Conservation (phyloP, 2,329 filamentous ascomycete species). For the Diaporthe longicolla region DNA sequence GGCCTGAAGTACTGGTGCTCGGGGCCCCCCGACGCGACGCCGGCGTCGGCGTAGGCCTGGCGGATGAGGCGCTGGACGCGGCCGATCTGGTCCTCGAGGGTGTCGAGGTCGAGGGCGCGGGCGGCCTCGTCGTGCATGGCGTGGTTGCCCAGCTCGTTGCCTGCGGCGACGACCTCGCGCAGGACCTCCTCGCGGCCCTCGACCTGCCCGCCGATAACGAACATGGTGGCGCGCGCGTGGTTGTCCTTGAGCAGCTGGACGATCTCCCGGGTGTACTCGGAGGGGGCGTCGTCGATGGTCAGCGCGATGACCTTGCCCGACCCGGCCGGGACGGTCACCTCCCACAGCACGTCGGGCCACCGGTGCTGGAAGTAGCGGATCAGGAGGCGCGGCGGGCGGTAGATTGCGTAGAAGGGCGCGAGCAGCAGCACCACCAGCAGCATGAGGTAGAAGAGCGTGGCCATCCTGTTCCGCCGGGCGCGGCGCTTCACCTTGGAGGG, state of each 20-base stretch:
- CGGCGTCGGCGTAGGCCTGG: slow-evolving; percentile 67
- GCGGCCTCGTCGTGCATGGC: slow-evolving; percentile 90
- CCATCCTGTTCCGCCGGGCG: slow-evolving; percentile 71
- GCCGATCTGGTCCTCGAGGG: slow-evolving; percentile 74
- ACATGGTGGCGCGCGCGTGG: slow-evolving; percentile 85
- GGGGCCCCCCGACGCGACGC: slow-evolving; percentile 52
- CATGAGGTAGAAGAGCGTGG: slow-evolving; percentile 63
- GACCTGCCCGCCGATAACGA: slow-evolving; percentile 87
- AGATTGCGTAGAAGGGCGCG: slow-evolving; percentile 75
- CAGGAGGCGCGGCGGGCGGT: slow-evolving; percentile 82
- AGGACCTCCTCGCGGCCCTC: slow-evolving; percentile 65
- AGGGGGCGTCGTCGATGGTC: slow-evolving; percentile 90
- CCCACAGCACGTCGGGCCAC: slow-evolving; percentile 86
- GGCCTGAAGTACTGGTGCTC: slow-evolving; percentile 82
- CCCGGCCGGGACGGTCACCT: slow-evolving; percentile 63
- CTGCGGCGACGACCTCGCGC: slow-evolving; percentile 69
- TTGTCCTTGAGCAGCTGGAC: slow-evolving; percentile 75
- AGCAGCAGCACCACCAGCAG: slow-evolving; percentile 54
- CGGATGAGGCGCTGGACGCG: slow-evolving; percentile 74
- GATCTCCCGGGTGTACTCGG: slow-evolving; percentile 78
- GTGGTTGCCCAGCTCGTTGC: slow-evolving; percentile 87
- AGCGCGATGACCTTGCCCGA: slow-evolving; percentile 79
- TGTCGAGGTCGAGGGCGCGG: slow-evolving; percentile 68
- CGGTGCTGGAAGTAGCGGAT: slow-evolving; percentile 78
- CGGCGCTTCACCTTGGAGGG: slow-evolving; percentile 70